A percentile compares a stretch with the other conserved stretches of the same genome.
phyloP scores from a whole-genome alignment of 306 rosid genomes.

The Lagenaria siceraria region DNA sequence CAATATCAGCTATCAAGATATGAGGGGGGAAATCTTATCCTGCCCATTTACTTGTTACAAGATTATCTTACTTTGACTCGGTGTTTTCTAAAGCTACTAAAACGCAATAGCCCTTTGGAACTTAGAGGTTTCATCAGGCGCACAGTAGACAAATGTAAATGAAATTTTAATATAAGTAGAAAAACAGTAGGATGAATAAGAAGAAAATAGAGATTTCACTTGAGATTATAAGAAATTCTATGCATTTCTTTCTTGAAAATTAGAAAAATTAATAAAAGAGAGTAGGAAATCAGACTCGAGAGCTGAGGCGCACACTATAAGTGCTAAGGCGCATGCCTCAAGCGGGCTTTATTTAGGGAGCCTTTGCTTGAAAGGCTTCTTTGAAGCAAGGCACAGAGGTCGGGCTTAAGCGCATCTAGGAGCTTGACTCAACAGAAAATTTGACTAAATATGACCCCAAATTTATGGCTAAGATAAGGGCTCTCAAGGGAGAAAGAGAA shows the following conservation, averaged over 20 bases:
- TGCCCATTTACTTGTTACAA: neutral
- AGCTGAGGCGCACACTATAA: no score
- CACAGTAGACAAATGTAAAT: no score
- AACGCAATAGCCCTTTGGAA: no score
- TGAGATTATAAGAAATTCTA: neutral
- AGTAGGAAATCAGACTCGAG: neutral
- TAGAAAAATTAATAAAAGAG: no score
- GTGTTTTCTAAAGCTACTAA: neutral
- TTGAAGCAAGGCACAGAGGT: neutral
- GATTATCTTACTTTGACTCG: neutral
- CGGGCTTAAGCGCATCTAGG: neutral
- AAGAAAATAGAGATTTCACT: neutral
- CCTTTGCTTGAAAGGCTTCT: neutral
- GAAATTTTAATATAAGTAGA: no score
- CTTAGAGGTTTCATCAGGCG: no score
- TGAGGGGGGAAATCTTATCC: neutral
- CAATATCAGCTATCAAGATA: neutral
- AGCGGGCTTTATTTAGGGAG: neutral
- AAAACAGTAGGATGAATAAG: no score
- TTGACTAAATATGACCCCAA: neutral
- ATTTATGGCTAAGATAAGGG: no score
- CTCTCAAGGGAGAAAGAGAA: neutral
- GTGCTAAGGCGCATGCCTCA: no score
- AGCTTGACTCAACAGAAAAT: neutral
- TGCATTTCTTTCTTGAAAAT: neutral